A percentile compares a stretch with the other conserved stretches of the same genome.
phyloP scores from a whole-genome alignment of 2,329 filamentous ascomycete genomes.

The Aureobasidium musti region DNA sequence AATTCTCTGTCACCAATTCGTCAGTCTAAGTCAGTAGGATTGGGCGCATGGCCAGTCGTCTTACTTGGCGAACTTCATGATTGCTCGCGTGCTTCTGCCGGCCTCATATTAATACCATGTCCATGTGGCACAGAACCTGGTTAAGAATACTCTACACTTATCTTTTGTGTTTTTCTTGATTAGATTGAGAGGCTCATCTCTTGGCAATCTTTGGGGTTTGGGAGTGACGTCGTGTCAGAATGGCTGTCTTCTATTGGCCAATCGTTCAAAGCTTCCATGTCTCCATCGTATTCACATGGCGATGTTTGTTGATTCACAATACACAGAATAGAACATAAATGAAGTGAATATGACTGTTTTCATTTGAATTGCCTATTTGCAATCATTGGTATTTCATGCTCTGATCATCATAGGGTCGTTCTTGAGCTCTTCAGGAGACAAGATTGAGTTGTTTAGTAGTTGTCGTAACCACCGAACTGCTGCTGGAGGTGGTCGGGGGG shows the following conservation, averaged over 20 bases:
- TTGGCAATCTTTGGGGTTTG: too few relatives aligned
- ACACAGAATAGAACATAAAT: background rate
- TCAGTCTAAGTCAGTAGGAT: slow-evolving; percentile 15
- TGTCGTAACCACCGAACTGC: slow-evolving; percentile 36
- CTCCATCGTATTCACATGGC: background rate
- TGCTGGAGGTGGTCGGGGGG: slow-evolving; percentile 41
- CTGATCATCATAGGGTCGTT: slow-evolving; percentile 21
- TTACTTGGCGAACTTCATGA: slow-evolving; percentile 37
- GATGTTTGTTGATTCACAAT: background rate
- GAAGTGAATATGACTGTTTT: background rate
- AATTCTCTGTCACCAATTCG: slow-evolving; percentile 61
- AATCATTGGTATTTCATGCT: slow-evolving; percentile 17
- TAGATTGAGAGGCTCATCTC: background rate
- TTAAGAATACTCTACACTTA: background rate
- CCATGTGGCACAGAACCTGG: background rate
- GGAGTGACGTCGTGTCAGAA: too few relatives aligned
- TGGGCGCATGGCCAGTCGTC: background rate
- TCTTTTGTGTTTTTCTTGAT: slow-evolving; percentile 8
- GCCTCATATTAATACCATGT: background rate
- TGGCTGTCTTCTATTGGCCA: background rate
- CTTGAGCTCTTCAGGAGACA: background rate
- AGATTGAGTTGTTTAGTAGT: slow-evolving; percentile 18
- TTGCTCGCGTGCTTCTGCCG: slow-evolving; percentile 29
- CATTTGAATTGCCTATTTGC: slow-evolving; percentile 12
- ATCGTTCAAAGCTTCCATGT: background rate